Evolutionary conservation across 805 yeast genomes (phyloP).

Genomic region (Yarrowia osloensis): DNA sequence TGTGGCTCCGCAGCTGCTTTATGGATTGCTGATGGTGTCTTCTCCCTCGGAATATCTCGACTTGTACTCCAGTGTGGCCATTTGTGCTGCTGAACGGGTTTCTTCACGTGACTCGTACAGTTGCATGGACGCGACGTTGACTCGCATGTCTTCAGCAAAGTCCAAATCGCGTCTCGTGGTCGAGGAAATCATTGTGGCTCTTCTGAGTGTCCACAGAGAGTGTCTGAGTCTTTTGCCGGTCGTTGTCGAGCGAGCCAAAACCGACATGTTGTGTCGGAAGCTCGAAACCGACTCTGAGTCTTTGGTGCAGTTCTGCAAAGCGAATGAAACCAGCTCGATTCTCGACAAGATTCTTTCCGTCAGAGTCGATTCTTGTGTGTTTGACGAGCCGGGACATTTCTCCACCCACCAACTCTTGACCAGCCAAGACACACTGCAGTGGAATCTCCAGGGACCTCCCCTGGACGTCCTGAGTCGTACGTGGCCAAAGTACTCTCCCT

Average conservation of each 20-base stretch:
- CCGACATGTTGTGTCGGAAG: not conserved
- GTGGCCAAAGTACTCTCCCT: not conserved
- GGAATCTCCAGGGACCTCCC: not conserved
- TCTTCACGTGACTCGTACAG: not conserved
- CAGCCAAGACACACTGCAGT: not conserved
- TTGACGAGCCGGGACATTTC: not conserved
- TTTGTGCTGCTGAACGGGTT: not conserved
- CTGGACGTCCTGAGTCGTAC: not conserved
- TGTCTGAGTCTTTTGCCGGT: not conserved
- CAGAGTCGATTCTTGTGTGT: not conserved
- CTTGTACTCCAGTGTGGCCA: not conserved
- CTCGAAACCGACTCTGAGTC: not conserved
- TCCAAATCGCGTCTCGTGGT: not conserved
- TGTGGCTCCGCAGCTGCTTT: not conserved
- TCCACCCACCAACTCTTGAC: not conserved
- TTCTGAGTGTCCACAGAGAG: conserved; percentile 5
- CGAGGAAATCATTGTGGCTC: not conserved
- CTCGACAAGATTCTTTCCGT: not conserved
- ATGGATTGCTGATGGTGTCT: not conserved
- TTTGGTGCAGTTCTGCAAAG: not conserved
- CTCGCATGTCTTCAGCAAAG: not conserved
- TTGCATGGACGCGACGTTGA: not conserved
- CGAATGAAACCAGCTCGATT: not conserved
- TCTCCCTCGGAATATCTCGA: not conserved
- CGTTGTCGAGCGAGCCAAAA: not conserved